phyloP scores from a whole-genome alignment of 176 grass and related monocot species.

The Zoysia pacifica region DNA sequence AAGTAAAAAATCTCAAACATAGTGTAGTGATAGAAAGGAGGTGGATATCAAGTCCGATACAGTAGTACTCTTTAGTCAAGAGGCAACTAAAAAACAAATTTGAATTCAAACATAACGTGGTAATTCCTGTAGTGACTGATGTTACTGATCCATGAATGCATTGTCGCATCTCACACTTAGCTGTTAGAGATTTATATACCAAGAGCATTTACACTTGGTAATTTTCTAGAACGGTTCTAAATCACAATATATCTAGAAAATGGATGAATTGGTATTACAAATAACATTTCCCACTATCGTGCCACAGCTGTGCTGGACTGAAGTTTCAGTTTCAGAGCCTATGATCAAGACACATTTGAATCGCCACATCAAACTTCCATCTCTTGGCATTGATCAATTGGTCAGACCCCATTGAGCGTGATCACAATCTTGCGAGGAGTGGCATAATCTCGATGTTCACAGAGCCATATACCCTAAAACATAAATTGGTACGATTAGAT shows the following conservation, averaged over 20 bases:
- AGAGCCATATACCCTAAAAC: slow-evolving; percentile 90
- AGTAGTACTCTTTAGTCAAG: not conserved
- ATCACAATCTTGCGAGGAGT: slow-evolving; percentile 82
- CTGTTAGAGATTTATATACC: too few relatives aligned
- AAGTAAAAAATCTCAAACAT: too few relatives aligned
- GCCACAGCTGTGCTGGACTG: slow-evolving; percentile 4
- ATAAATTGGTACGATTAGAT: slow-evolving; percentile 11
- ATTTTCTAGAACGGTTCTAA: too few relatives aligned
- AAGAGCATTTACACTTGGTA: too few relatives aligned
- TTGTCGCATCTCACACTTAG: too few relatives aligned
- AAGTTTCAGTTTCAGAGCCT: not conserved
- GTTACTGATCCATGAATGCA: not conserved
- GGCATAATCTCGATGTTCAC: slow-evolving; percentile 82
- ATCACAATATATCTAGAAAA: too few relatives aligned
- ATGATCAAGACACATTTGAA: not conserved
- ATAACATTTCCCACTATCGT: not conserved
- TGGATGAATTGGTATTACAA: slow-evolving; percentile 10
- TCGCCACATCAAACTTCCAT: not conserved
- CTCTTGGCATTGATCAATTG: not conserved
- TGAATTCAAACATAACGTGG: not conserved
- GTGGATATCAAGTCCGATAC: not conserved
- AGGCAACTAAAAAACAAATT: not conserved
- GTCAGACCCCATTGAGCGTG: slow-evolving; percentile 74
- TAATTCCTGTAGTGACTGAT: not conserved
- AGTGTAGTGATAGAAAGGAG: not conserved